Base-by-base conservation (phyloP, 2,329 filamentous ascomycete genomes). In the Pyricularia grisea region DNA sequence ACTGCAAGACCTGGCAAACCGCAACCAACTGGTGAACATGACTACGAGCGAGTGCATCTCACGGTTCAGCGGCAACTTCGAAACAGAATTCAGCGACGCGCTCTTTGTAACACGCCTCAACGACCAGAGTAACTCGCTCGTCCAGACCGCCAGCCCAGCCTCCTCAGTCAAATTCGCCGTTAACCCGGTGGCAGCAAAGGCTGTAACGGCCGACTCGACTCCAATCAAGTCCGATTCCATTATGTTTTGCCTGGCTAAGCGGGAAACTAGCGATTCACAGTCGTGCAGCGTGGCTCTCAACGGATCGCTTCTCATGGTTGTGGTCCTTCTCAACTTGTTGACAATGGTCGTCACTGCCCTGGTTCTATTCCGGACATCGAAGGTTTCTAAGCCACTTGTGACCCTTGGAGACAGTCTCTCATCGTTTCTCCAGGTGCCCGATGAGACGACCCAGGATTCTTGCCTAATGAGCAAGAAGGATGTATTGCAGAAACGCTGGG, bases 371-470 rank as follows among this genome's bases (percentile, higher is more conserved):
- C 31, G 25, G 25, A 70, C 71, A 31, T 72, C 70, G 33, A 70
- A 71, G 36, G 75, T 74, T 23, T 81, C 82, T 71, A 74, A 76
- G 20, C 83, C 82, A 0, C 78, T 86, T 4, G 79, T 81, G 20
- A 85, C 83, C 0, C 77, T 85, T 3, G 84, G 84, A 36, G 84
- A 86, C 71, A 81, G 82, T 31, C 76, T 86, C n/a, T 73, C 79
- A 5, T 85, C 83, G 1, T 85, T 86, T 69, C 79, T 86, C 65
- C 74, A 76, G 14, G 77, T 79, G 1, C 80, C 83, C 0, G 84
- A 86, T 72, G 74, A 74, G 1, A 78, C 77, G 1, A 85, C 83
- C 0, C 76, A 76, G 31, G 79, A 78, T 23, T 77, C 78, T 6
- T 73, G 81, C 69, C 78, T 86, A 17, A 73, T 86, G 66, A 80